Percentiles rank a stretch among this genome's conserved stretches.
Evolutionary conservation across 352 stramenopile genomes (phyloP).

Genomic region (Phytopythium mirpurense): DNA sequence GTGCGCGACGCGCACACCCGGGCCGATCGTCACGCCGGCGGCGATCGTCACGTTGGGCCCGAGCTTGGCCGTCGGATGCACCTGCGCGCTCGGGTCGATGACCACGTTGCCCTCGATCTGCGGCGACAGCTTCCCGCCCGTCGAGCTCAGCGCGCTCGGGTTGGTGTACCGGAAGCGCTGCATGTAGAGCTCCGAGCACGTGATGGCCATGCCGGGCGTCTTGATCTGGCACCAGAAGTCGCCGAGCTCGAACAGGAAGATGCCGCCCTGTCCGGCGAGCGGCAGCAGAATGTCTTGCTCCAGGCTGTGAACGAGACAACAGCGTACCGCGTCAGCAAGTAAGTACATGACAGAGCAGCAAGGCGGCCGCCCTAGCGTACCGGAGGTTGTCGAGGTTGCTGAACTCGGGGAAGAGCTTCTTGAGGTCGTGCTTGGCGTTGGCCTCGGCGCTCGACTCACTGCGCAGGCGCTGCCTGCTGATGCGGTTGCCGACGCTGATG

Average conservation of each 20-base stretch:
- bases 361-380: slow-evolving; percentile 22
- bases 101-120: slow-evolving; percentile 88
- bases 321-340: slow-evolving; percentile 4
- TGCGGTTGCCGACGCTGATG: slow-evolving; percentile 70
- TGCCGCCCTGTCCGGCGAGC: slow-evolving; percentile 59
- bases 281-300: slow-evolving; percentile 85
- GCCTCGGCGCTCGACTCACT: slow-evolving; percentile 68
- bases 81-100: slow-evolving; percentile 66
- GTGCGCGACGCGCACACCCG: slow-evolving; percentile 75
- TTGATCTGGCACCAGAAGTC: slow-evolving; percentile 92
- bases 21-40: slow-evolving; percentile 77
- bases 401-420: slow-evolving; percentile 86
- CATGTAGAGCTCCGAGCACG: slow-evolving; percentile 89
- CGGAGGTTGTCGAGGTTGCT: slow-evolving; percentile 81
- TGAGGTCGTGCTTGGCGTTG: slow-evolving; percentile 71
- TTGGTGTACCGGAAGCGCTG: slow-evolving; percentile 89
- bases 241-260: slow-evolving; percentile 80
- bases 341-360: background rate
- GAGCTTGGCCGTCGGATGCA: slow-evolving; percentile 83
- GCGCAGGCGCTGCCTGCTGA: slow-evolving; percentile 72
- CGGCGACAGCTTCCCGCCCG: slow-evolving; percentile 75
- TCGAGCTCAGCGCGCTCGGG: slow-evolving; percentile 71
- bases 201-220: slow-evolving; percentile 86
- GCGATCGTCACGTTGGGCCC: slow-evolving; percentile 85
- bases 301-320: slow-evolving; percentile 28